Base-by-base conservation (phyloP, 2,329 filamentous ascomycete genomes). In the Blastomyces emzantsi region DNA sequence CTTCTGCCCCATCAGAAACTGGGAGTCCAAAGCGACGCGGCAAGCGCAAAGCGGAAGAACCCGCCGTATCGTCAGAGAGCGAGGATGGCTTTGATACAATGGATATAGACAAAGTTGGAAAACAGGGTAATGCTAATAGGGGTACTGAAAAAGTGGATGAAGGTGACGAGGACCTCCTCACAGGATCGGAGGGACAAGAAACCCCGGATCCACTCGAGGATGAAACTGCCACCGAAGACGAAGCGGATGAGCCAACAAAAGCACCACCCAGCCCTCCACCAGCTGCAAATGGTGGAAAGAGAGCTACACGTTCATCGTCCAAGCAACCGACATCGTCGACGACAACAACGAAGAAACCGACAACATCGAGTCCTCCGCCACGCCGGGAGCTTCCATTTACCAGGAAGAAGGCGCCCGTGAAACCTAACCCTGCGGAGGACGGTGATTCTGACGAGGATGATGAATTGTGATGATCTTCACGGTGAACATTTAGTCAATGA, bases 381-480 rank as follows among this genome's bases (percentile, higher is more conserved):
- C 73, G 71, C 55, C 74, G 78, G 65, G 73, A 77, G 56, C 68
- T 81, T 22, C 78, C 78, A 0, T 80, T 80, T 66, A 64, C 66
- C 1, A 73, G 68, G 64, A 70, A 65, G 63, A 63, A 33, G 41
- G 63, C 30, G 59, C 67, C 51, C 62, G 47, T 36, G 7, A 63
- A 63, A 52, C 25, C 63, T 3, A 60, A 61, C 19, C 60, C 64
- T 33, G 58, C 57, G 65, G 61, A 22, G 60, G 67, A 65, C 41
- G 66, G 61, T 6, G 73, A 71, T 60, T 70, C 64, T 41, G 76
- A 74, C 11, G 76, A 77, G 63, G 77, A 79, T 65, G 77, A 79
- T 69, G 77, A 79, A 64, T 64, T 78, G 61, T 78, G 60, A 69
- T 62, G 43, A 47, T 61, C 3, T 51, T 9, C 36, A 30, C 41